Conservation (phyloP, 768 basidiomycete species). For the Mycena capillaripes region DNA sequence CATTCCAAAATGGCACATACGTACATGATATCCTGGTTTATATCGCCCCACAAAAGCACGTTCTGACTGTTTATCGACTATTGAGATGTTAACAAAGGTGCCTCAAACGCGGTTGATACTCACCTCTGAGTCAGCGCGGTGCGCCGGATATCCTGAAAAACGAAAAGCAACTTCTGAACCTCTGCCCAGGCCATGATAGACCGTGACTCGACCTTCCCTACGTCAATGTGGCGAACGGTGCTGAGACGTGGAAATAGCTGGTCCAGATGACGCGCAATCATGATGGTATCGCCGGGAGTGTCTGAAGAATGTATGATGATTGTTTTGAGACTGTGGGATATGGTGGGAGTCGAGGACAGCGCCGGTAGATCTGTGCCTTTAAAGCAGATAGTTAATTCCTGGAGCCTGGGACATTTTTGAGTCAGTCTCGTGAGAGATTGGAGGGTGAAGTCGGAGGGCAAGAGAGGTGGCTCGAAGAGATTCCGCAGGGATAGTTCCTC, state of each 20-base stretch:
- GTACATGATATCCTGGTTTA: no score
- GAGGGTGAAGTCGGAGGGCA: not conserved
- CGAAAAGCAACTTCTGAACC: not conserved
- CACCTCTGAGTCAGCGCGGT: not conserved
- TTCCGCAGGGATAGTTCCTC: no score
- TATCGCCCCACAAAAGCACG: no score
- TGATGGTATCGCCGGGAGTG: not conserved
- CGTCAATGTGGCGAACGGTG: no score
- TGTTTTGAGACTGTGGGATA: not conserved
- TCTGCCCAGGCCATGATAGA: not conserved
- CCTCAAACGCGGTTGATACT: no score
- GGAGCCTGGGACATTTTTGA: not conserved
- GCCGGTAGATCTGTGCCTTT: not conserved
- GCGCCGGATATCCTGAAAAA: conserved; percentile 17
- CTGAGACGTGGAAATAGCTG: conserved; percentile 1
- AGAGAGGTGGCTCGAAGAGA: not conserved
- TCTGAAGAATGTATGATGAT: not conserved
- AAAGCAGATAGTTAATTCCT: not conserved
- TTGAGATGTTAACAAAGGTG: no score
- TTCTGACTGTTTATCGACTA: no score
- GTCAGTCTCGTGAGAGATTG: not conserved
- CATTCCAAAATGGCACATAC: no score
- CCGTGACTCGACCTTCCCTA: not conserved
- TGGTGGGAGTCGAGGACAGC: not conserved
- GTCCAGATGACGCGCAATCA: not conserved